phyloP scores from a whole-genome alignment of 2,329 filamentous ascomycete genomes.

The Stemphylium lycopersici region DNA sequence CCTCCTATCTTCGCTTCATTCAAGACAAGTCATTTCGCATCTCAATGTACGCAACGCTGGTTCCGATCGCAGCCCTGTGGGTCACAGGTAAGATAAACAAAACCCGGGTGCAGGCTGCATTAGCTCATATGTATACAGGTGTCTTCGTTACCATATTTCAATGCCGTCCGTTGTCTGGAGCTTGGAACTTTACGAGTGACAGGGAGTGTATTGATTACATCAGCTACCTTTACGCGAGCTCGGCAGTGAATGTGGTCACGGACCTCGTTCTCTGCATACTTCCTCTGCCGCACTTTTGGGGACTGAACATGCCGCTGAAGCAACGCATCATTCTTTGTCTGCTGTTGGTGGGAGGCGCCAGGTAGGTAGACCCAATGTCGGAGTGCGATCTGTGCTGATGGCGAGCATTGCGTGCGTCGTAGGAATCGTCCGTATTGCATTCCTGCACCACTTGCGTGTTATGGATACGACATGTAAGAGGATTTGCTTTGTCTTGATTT shows the following conservation, averaged over 20 bases:
- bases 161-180: constrained; percentile 28
- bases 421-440: constrained; percentile 29
- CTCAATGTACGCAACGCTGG: constrained; percentile 23
- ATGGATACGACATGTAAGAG: constrained; percentile 36
- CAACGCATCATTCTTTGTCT: constrained; percentile 37
- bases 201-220: constrained; percentile 30
- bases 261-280: constrained; percentile 33
- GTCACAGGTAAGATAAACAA: constrained; percentile 21
- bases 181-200: constrained; percentile 30
- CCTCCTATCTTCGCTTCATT: constrained; percentile 37
- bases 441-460: constrained; percentile 23
- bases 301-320: constrained; percentile 32
- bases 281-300: constrained; percentile 37
- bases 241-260: constrained; percentile 30
- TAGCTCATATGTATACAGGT: constrained; percentile 7
- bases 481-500: background rate
- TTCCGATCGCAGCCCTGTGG: constrained; percentile 25
- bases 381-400: background rate
- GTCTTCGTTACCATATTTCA: constrained; percentile 39
- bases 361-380: constrained; percentile 19
- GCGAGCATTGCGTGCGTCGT: constrained; percentile 30
- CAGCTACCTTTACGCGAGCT: constrained; percentile 35
- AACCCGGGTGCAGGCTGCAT: background rate
- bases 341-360: constrained; percentile 32
- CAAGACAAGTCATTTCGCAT: constrained; percentile 26